Base-by-base conservation (phyloP, 805 yeast species). In the Yarrowia porcina region DNA sequence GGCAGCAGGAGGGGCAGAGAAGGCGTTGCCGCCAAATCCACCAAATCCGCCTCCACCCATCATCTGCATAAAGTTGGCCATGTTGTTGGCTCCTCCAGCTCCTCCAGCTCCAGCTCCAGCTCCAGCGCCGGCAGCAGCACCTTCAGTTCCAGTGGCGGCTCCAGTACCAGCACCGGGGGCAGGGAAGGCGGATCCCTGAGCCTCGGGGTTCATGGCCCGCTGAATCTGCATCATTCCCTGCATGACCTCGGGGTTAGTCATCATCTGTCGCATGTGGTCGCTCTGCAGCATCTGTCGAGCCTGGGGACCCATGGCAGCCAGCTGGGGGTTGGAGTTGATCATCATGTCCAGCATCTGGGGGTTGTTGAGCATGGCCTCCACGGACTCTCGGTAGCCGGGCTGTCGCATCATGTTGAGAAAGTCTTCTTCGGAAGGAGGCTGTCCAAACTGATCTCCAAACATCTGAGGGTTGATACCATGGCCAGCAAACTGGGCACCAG, bases 401-500 rank as follows among this genome's bases (percentile, higher is more conserved):
- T 83, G 83, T 18, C 84, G 86, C 86, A 94, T 80, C 88, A 90
- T 84, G 63, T 80, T 78, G 35, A 83, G 77, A 75, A 93, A 72
- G 66, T 89, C 91, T 57, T 87, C 92, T 52, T 89, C 88, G 68
- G 84, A 85, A 12, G 96, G 92, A 69, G 86, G 76, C 49, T 82
- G 83, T 44, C 86, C 86, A 89, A 88, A 83, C 73, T 92, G 97
- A 27, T 97, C 92, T 1, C 97, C 97, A 77, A 93, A 91, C 88
- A 90, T 82, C 3, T 89, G 81, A 5, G 99, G 98, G 74, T 94
- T 79, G 69, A 90, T 92, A 8, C 91, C 82, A 69, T 84, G 86
- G 1, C 99, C 99, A 2, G 98, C 97, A 71, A 91, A 94, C 62
- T 97, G 83, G 1, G 98, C 98, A 56, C 97, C 93, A 0, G 98